These are phyloP conservation scores for Antrodiella citrinella DNA, from an alignment of 768 basidiomycete species.

Conservation along the genomic window DNA sequence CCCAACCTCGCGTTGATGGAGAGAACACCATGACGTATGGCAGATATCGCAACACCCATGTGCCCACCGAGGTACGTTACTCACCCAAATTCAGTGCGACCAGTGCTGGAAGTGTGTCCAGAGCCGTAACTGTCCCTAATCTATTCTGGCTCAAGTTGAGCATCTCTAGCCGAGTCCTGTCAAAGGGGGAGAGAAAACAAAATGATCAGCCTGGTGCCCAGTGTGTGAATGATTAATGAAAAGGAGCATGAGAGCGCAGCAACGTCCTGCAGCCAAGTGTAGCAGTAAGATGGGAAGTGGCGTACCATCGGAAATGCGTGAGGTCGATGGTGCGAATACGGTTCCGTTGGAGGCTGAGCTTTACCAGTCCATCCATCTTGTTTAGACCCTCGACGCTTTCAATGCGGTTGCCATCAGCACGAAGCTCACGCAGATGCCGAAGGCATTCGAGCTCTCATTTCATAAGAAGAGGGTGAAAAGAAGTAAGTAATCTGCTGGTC, in stretches of 20 bases:
- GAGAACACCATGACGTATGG: constrained; percentile 1
- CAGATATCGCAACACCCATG: constrained; percentile 1
- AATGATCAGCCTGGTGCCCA: constrained; percentile 6
- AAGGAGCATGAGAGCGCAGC: constrained; percentile 4
- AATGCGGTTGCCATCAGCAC: constrained; percentile 83
- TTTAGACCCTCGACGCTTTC: constrained; percentile 66
- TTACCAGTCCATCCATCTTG: constrained; percentile 71
- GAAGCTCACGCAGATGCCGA: constrained; percentile 79
- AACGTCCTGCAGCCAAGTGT: background rate
- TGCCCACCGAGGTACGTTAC: too few species aligned
- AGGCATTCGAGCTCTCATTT: constrained; percentile 74
- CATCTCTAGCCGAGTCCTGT: constrained; percentile 57
- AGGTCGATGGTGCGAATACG: constrained; percentile 56
- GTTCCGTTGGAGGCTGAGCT: constrained; percentile 78
- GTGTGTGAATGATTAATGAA: constrained; percentile 10
- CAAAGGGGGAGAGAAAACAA: too few species aligned
- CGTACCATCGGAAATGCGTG: constrained; percentile 57
- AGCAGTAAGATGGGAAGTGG: constrained; percentile 12
- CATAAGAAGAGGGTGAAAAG: constrained; percentile 4
- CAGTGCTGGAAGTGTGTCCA: constrained; percentile 55
- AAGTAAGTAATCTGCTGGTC: constrained; percentile 11
- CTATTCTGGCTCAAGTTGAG: constrained; percentile 76
- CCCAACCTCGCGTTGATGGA: background rate
- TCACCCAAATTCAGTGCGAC: constrained; percentile 77
- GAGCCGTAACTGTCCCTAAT: constrained; percentile 47